Conservation (phyloP, 495 filamentous ascomycete species). For the Aspergillus coremiiformis region DNA sequence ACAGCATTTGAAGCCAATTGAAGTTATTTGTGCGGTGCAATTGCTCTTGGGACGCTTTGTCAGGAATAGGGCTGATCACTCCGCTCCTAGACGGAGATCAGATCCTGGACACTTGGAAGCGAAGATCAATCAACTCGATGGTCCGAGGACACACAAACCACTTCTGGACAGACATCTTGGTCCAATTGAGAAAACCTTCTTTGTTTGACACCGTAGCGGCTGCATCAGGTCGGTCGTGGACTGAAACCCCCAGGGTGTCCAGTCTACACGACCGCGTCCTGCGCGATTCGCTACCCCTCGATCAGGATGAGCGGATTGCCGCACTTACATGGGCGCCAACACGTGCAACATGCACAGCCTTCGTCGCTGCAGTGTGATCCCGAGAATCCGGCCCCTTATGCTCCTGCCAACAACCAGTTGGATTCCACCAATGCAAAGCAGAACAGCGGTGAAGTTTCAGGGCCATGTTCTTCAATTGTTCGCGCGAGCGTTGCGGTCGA, state of each 20-base stretch:
- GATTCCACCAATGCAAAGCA: background rate
- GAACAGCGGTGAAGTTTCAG: background rate
- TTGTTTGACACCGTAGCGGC: background rate
- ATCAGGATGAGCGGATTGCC: slow-evolving; percentile 13
- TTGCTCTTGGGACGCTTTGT: background rate
- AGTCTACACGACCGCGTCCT: background rate
- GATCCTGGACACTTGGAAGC: background rate
- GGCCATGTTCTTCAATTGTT: background rate
- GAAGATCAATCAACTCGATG: background rate
- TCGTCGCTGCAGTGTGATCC: slow-evolving; percentile 22
- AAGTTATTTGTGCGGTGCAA: background rate
- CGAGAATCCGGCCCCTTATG: slow-evolving; percentile 11
- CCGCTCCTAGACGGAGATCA: slow-evolving; percentile 10
- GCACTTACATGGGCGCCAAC: slow-evolving; percentile 12
- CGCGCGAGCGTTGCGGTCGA: background rate
- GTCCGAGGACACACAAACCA: background rate
- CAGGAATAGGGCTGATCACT: slow-evolving; percentile 1
- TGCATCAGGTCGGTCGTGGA: background rate
- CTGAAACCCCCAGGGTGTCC: background rate
- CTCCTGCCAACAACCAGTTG: background rate
- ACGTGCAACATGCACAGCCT: slow-evolving; percentile 16
- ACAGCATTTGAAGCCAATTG: slow-evolving; percentile 1
- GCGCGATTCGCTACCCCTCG: background rate
- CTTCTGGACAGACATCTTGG: background rate
- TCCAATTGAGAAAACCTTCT: background rate